phyloP scores from a whole-genome alignment of 2,329 filamentous ascomycete genomes.

The Aspergillus neotritici region DNA sequence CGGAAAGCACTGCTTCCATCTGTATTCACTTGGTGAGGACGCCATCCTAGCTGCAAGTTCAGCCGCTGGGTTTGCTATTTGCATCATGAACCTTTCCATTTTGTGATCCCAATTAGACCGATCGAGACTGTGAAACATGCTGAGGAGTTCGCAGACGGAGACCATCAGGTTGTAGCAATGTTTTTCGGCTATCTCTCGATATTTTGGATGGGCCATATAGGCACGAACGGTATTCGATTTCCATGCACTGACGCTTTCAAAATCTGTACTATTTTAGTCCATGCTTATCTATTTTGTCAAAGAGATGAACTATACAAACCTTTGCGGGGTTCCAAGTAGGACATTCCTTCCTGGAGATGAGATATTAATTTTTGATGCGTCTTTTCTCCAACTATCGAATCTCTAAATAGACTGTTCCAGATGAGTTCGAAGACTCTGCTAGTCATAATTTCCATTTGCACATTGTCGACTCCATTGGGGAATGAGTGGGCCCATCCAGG shows the following conservation, averaged over 20 bases:
- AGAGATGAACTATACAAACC: background rate
- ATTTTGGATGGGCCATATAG: background rate
- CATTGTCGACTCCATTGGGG: background rate
- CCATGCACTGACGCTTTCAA: conserved; percentile 1
- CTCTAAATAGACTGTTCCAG: background rate
- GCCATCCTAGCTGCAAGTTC: background rate
- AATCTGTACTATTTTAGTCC: background rate
- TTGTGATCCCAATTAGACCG: background rate
- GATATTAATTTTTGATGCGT: background rate
- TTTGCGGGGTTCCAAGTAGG: background rate
- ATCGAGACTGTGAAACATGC: background rate
- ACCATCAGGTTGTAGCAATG: background rate
- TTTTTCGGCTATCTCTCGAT: background rate
- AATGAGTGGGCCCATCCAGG: background rate
- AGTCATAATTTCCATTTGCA: background rate
- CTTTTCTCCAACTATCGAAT: background rate
- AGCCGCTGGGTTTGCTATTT: background rate
- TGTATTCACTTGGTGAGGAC: background rate
- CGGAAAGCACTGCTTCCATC: background rate
- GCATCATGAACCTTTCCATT: background rate
- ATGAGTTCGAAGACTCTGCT: background rate
- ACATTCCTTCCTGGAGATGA: background rate
- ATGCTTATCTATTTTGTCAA: too few species aligned
- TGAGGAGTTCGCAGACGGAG: background rate
- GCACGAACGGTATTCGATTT: conserved; percentile 5